Percentiles rank a stretch among this genome's conserved stretches.
Conservation (phyloP, 371 early-diverging fungal species). For the Lichtheimia ornata region DNA sequence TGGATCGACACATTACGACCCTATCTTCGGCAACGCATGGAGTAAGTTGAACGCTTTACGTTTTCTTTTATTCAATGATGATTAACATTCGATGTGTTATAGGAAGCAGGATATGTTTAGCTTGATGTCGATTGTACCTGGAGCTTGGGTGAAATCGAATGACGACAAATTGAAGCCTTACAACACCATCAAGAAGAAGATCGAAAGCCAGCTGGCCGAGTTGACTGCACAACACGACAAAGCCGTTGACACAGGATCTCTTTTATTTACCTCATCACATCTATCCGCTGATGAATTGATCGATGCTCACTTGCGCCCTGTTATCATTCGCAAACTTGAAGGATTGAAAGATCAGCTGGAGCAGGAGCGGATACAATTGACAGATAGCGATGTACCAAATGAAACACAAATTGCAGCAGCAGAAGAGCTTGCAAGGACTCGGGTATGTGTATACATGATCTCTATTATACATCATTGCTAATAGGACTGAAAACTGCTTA, state of each 20-base stretch:
- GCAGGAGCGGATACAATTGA: not conserved
- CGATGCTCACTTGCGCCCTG: too few species aligned
- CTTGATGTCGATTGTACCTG: slow-evolving; percentile 5
- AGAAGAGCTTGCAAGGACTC: not conserved
- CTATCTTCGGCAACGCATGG: not conserved
- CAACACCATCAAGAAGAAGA: not conserved
- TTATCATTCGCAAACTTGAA: too few species aligned
- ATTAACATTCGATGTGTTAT: not conserved
- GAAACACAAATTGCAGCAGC: not conserved
- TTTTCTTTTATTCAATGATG: not conserved
- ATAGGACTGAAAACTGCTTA: not conserved
- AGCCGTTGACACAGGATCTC: not conserved
- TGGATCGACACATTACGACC: slow-evolving; percentile 7
- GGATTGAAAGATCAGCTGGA: not conserved
- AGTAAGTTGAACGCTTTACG: slow-evolving; percentile 1
- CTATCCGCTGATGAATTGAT: too few species aligned
- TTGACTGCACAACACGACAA: not conserved
- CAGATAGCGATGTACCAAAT: not conserved
- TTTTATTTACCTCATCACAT: not conserved
- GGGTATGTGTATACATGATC: not conserved
- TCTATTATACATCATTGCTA: too few species aligned
- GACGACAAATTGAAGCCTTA: not conserved
- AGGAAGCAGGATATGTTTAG: not conserved
- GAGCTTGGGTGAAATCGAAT: not conserved
- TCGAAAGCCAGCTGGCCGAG: not conserved